Evolutionary conservation across 2,329 filamentous ascomycete species (phyloP).

Genomic region (Phialocephala subalpina): DNA sequence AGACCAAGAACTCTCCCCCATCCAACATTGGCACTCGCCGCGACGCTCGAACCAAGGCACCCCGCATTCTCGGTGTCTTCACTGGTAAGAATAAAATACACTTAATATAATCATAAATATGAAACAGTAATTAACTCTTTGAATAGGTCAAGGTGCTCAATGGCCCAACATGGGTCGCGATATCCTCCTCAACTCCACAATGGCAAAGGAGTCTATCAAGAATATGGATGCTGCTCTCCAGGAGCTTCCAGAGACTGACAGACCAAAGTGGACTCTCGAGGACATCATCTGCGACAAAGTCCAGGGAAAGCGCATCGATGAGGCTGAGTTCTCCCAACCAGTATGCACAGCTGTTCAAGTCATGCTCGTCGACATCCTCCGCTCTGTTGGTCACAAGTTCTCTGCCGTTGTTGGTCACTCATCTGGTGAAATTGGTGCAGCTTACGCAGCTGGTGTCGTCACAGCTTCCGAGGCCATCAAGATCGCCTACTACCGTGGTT

Average conservation of each 20-base stretch:
- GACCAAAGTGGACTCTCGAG: constrained; percentile 30
- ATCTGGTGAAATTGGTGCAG: constrained; percentile 57
- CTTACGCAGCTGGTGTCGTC: constrained; percentile 50
- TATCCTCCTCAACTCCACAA: constrained; percentile 27
- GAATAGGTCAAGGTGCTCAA: constrained; percentile 40
- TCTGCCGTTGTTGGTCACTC: constrained; percentile 54
- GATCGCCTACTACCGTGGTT: constrained; percentile 53
- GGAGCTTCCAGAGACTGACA: constrained; percentile 37
- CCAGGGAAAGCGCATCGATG: constrained; percentile 28
- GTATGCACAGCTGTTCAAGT: constrained; percentile 57
- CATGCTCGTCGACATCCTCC: constrained; percentile 51
- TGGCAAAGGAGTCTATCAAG: constrained; percentile 26
- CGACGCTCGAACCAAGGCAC: constrained; percentile 19
- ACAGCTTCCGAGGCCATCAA: constrained; percentile 46
- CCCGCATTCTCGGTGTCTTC: constrained; percentile 32
- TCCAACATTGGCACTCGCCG: constrained; percentile 15
- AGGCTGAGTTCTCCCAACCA: constrained; percentile 48
- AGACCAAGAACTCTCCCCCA: constrained; percentile 20
- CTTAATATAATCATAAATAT: too few relatives aligned
- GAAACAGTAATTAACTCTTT: too few relatives aligned
- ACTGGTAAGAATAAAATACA: too few relatives aligned
- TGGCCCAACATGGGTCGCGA: constrained; percentile 35
- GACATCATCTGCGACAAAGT: constrained; percentile 30
- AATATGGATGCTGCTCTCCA: constrained; percentile 36
- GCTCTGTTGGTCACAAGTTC: constrained; percentile 49